A percentile compares a stretch with the other conserved stretches of the same genome.
These are phyloP conservation scores for Mercurialis annua DNA, from an alignment of 345 rosid species.

Conservation along the genomic window DNA sequence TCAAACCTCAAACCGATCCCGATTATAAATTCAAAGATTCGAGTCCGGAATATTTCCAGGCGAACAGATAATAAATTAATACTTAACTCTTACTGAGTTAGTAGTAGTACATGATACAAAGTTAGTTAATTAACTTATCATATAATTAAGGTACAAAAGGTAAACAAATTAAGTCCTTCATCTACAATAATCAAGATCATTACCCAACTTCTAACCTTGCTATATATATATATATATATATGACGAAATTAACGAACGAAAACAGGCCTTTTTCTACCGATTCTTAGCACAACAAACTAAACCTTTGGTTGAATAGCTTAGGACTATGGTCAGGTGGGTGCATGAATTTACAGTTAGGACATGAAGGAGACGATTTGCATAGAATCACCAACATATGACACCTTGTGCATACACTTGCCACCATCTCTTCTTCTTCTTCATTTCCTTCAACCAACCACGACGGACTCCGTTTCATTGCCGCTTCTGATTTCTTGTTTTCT, in stretches of 20 bases:
- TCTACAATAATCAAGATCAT: neutral
- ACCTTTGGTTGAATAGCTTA: constrained; percentile 44
- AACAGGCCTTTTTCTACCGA: no score
- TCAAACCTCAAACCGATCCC: no score
- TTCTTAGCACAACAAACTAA: constrained; percentile 49
- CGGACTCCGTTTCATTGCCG: constrained; percentile 21
- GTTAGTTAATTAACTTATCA: neutral
- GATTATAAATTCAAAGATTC: no score
- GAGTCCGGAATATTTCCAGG: no score
- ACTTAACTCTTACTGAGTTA: neutral
- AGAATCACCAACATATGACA: constrained; percentile 92
- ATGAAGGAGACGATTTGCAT: constrained; percentile 62
- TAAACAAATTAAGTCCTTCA: neutral
- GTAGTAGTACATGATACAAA: constrained; percentile 10
- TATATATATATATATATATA: no score
- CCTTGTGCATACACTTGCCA: constrained; percentile 65
- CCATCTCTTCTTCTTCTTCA: constrained; percentile 49
- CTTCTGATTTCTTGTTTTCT: constrained; percentile 18
- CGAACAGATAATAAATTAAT: no score
- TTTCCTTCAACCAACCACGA: constrained; percentile 54
- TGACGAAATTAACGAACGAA: no score
- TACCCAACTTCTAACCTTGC: neutral
- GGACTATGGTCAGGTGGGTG: constrained; percentile 59
- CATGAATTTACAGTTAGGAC: constrained; percentile 94
- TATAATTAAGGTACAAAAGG: neutral